Base-by-base conservation (phyloP, 2,329 filamentous ascomycete genomes). In the Colletotrichum australisinense region DNA sequence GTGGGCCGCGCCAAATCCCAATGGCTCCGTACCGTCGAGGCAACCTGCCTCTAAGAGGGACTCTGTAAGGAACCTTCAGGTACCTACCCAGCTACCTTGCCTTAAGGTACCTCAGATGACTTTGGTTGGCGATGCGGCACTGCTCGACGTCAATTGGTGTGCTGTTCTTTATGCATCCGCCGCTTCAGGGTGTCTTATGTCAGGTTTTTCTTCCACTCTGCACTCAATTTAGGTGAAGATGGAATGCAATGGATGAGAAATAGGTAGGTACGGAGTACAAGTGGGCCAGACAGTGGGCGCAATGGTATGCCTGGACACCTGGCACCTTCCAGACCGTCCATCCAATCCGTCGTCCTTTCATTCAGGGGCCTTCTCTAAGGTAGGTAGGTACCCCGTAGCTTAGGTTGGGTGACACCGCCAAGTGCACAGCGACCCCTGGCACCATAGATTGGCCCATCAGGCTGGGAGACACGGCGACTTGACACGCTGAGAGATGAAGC, bases 1-100 rank as follows among this genome's bases (percentile, higher is more conserved):
- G 67, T 69, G 67, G 58, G 22, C 58, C 67, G 16, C 19, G 49
- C 19, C n/a, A 46, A 55, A 58, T 46, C 7, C 14, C 28, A 55
- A 58, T 46, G 46, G 46, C 26, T 55, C 57, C 49, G 28, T 38
- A 35, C 28, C 8, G 8, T 49, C 8, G 53, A 28, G 22, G 53
- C 53, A 56, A 53, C 26, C 12, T 26, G 26, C 24, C n/a, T 60
- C 32, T 35, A 35, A 35, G 32, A 35, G 32, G 32, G 32, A 35
- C 32, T 35, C 32, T 35, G 32, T 35, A 35, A 35, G 32, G 32
- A 3, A 35, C 32, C 32, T 35, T 35, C 11, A 35, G 32, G 32
- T 35, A 35, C 32, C 32, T 56, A 32, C 30, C 30, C 30, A 32
- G 30, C 30, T 32, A 32, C 30, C 30, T 32, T 32, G 30, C 30